Conservation (phyloP, 495 filamentous ascomycete genomes). For the Aspergillus avenaceus region DNA sequence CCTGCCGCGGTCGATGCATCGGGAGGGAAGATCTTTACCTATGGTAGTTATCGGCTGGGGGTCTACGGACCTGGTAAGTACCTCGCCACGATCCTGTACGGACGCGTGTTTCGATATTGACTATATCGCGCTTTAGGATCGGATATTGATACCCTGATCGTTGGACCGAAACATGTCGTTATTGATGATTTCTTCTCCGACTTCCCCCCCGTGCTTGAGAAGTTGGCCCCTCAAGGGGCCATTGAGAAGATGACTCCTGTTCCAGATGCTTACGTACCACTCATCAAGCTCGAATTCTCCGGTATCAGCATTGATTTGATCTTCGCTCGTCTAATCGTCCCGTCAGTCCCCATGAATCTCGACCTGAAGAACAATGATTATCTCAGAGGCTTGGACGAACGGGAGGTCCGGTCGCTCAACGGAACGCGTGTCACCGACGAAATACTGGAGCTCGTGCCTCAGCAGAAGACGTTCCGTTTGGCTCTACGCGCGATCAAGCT, state of each 20-base stretch:
- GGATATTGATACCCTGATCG: conserved; percentile 94
- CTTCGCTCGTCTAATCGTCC: conserved; percentile 72
- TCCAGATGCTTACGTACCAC: conserved; percentile 85
- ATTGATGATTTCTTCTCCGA: conserved; percentile 87
- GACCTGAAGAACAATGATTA: conserved; percentile 77
- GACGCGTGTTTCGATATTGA: background rate
- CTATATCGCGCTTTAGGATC: conserved; percentile 56
- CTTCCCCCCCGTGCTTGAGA: conserved; percentile 71
- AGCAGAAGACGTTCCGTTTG: conserved; percentile 79
- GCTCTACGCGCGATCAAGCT: conserved; percentile 90
- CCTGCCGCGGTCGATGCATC: conserved; percentile 71
- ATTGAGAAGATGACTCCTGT: conserved; percentile 84
- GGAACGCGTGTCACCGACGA: conserved; percentile 91
- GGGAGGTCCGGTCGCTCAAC: conserved; percentile 82
- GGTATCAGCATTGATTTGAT: conserved; percentile 94
- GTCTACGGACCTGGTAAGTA: conserved; percentile 79
- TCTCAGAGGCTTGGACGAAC: conserved; percentile 79
- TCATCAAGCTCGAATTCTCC: conserved; percentile 89
- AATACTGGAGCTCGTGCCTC: conserved; percentile 82
- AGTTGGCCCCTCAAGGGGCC: conserved; percentile 67
- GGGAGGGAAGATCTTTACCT: conserved; percentile 89
- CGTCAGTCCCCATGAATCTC: conserved; percentile 66
- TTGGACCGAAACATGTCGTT: conserved; percentile 80
- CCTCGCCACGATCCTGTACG: background rate
- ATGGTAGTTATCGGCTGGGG: conserved; percentile 88